Percentiles rank a stretch among this genome's conserved stretches.
phyloP scores from a whole-genome alignment of 2,329 filamentous ascomycete species.

The Microdochium nivale region DNA sequence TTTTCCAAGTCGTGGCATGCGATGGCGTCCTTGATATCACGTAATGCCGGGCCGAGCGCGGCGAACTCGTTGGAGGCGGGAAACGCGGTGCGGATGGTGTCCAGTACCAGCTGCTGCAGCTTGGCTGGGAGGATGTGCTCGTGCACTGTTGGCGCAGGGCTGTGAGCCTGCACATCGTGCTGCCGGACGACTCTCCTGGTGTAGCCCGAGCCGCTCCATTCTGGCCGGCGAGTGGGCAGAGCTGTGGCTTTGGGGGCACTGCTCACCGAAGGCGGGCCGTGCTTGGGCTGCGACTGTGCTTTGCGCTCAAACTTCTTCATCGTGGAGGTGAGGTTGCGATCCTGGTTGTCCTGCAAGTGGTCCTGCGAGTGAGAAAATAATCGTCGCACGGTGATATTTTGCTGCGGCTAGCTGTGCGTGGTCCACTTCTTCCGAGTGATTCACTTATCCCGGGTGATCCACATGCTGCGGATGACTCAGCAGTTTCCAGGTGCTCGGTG shows the following conservation, averaged over 20 bases:
- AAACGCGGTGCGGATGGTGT: constrained; percentile 8
- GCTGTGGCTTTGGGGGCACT: constrained; percentile 8
- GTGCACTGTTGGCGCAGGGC: constrained; percentile 4
- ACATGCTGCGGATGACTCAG: no score
- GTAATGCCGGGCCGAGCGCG: constrained; percentile 7
- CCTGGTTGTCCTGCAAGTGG: no score
- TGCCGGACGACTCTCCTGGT: constrained; percentile 2
- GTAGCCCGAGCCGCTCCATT: constrained; percentile 7
- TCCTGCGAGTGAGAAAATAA: not conserved
- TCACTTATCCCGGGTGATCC: no score
- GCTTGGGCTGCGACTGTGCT: constrained; percentile 9
- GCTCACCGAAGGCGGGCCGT: constrained; percentile 7
- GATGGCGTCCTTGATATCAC: constrained; percentile 7
- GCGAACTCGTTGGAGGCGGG: constrained; percentile 9
- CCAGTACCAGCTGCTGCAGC: constrained; percentile 8
- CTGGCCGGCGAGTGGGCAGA: constrained; percentile 5
- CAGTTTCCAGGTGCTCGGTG: no score
- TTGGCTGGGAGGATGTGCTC: constrained; percentile 6
- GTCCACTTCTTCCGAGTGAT: not conserved
- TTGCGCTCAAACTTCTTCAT: constrained; percentile 9
- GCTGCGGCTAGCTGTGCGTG: not conserved
- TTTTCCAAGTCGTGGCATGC: constrained; percentile 5
- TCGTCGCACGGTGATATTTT: not conserved
- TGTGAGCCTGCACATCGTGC: not conserved
- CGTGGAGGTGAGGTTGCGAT: not conserved